These are phyloP conservation scores for Phyllachora maydis DNA, from an alignment of 2,329 filamentous ascomycete genomes.

Conservation along the genomic window DNA sequence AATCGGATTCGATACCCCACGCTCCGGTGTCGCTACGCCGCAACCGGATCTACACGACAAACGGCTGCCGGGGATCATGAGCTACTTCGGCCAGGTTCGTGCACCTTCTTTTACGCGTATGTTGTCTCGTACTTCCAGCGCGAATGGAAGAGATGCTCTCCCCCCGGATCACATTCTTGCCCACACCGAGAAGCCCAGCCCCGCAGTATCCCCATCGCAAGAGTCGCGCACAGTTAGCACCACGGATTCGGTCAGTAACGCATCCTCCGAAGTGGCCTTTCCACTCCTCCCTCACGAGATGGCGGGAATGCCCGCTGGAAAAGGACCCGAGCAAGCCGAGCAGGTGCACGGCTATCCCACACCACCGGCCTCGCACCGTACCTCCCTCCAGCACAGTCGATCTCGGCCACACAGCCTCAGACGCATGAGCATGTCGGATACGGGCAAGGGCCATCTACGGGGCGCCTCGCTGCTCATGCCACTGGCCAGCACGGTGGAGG, in stretches of 20 bases:
- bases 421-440: conserved; percentile 22
- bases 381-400: conserved; percentile 19
- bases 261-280: conserved; percentile 7
- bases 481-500: conserved; percentile 42
- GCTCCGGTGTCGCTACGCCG: conserved; percentile 81
- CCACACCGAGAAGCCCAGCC: conserved; percentile 5
- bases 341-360: conserved; percentile 29
- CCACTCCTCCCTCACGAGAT: conserved; percentile 18
- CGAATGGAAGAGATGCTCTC: conserved; percentile 17
- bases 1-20: conserved; percentile 68
- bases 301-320: conserved; percentile 11
- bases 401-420: conserved; percentile 15
- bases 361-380: conserved; percentile 29
- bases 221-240: too few relatives aligned
- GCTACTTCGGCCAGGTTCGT: conserved; percentile 99
- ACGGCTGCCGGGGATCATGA: conserved; percentile 86
- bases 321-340: conserved; percentile 10
- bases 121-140: conserved; percentile 16
- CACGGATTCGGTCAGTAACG: too few relatives aligned
- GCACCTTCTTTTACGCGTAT: conserved; percentile 44
- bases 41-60: conserved; percentile 89
- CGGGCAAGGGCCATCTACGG: conserved; percentile 18
- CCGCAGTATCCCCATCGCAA: conserved; percentile 6
- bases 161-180: conserved; percentile 9
- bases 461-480: conserved; percentile 29